Evolutionary conservation across 2,329 filamentous ascomycete genomes (phyloP).

Genomic region (Alternaria sp.): DNA sequence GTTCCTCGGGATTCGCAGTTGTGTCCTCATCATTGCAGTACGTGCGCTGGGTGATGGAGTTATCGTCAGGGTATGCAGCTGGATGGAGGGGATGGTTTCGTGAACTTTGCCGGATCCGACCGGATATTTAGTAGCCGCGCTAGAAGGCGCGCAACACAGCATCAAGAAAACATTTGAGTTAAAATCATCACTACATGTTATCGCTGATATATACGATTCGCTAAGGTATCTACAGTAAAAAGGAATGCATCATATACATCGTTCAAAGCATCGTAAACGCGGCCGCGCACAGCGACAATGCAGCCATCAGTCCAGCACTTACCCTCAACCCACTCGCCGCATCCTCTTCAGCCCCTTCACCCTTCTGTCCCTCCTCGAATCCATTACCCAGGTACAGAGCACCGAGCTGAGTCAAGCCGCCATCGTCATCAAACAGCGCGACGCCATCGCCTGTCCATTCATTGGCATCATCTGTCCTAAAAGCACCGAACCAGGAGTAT

Average conservation of each 20-base stretch:
- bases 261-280: conserved; percentile 3
- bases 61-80: not conserved
- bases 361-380: conserved; percentile 40
- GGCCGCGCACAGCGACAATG: conserved; percentile 2
- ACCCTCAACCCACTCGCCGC: conserved; percentile 13
- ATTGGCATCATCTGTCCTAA: conserved; percentile 41
- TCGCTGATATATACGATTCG: not conserved
- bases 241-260: not conserved
- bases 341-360: conserved; percentile 26
- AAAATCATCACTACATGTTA: not conserved
- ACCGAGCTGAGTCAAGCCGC: conserved; percentile 40
- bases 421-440: conserved; percentile 41
- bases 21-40: not conserved
- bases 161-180: not conserved
- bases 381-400: conserved; percentile 43
- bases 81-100: not conserved
- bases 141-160: not conserved
- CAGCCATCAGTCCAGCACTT: conserved; percentile 17
- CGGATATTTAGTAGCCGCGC: not conserved
- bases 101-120: not conserved
- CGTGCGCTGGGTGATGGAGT: not conserved
- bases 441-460: conserved; percentile 46
- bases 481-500: conserved; percentile 47
- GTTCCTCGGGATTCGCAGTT: not conserved
- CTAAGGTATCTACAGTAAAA: conserved; percentile 6